Evolutionary conservation across 164 flowering plant species (phyloP).

Genomic region (Tinospora cordifolia): DNA sequence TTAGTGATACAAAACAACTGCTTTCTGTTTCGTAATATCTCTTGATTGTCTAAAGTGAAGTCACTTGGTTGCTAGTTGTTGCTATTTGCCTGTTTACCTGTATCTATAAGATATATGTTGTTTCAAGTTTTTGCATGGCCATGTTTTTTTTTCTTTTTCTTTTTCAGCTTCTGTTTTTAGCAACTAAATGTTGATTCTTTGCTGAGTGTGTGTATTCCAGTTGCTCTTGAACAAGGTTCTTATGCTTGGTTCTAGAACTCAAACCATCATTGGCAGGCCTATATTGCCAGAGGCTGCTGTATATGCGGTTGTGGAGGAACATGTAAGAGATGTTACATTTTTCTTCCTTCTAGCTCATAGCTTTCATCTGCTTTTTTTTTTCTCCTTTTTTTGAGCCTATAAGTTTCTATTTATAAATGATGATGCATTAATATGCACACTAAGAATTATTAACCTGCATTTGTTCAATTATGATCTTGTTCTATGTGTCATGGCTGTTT

Average conservation of each 20-base stretch:
- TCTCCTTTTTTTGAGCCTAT: not conserved
- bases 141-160: not conserved
- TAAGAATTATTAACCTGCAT: not conserved
- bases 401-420: not conserved
- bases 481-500: not conserved
- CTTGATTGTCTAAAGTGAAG: too few relatives aligned
- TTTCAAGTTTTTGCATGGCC: too few relatives aligned
- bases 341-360: not conserved
- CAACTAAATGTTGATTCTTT: slow-evolving; percentile 4
- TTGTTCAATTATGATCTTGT: not conserved
- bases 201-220: slow-evolving; percentile 38
- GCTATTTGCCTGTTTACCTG: too few relatives aligned
- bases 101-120: too few relatives aligned
- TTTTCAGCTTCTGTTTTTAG: not conserved
- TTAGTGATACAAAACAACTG: too few relatives aligned
- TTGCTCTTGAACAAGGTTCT: slow-evolving; percentile 80
- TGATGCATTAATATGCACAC: not conserved
- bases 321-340: slow-evolving; percentile 44
- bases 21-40: too few relatives aligned
- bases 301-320: slow-evolving; percentile 96
- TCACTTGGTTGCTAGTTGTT: too few relatives aligned
- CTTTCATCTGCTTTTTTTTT: not conserved
- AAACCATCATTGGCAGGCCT: slow-evolving; percentile 88
- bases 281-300: slow-evolving; percentile 71
- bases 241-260: slow-evolving; percentile 69